Evolutionary conservation across 352 stramenopile genomes (phyloP), one percentile per base, ranked within the genome.

Genomic region (Blastocystis sp.): DNA sequence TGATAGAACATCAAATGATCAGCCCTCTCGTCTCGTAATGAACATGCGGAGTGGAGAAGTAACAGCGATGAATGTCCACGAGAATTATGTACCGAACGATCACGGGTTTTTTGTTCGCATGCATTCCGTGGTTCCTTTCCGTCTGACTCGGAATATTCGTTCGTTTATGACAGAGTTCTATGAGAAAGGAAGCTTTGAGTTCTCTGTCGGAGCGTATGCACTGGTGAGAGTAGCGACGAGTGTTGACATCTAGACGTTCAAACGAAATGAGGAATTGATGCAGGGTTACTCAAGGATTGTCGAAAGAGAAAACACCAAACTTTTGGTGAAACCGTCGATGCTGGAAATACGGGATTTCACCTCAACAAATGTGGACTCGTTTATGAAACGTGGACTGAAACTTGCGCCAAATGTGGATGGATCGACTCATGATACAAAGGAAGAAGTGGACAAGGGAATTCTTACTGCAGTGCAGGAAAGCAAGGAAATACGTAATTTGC

Each of bases 231-330:
- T 34, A 26, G 16, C 6, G 20, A 26, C 4, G 39, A 8, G 65
- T 2, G 65, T n/a, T 76, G 65, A 76, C 16, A 43, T 9, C 9
- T 54, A 76, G 65, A 65, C 70, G 54, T 81, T 81, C 70, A 81
- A 81, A 53, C 41, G 47, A 53, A 81, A 81, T n/a, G 70, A 81
- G 47, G 70, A 81, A 34, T 24, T 34, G 26, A 11, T 81, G 39
- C 18, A 47, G 26, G 39, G 9, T 0, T 81, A 64, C 54, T 13
- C 56, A n/a, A 59, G 39, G 45, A 47, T 81, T 24, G 24, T 81
- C 11, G 70, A 81, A 53, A 63, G 34, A 26, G 47, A 81, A 30
- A 81, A 66, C 13, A 45, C 65, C 47, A 16, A 37, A 7, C 11
- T 81, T n/a, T 16, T 81, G 24, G n/a, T n/a, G 16, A 47, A 30